Evolutionary conservation across 352 stramenopile species (phyloP), one percentile per base, ranked within the genome.

Genomic region (Phytophthora palmivora): DNA sequence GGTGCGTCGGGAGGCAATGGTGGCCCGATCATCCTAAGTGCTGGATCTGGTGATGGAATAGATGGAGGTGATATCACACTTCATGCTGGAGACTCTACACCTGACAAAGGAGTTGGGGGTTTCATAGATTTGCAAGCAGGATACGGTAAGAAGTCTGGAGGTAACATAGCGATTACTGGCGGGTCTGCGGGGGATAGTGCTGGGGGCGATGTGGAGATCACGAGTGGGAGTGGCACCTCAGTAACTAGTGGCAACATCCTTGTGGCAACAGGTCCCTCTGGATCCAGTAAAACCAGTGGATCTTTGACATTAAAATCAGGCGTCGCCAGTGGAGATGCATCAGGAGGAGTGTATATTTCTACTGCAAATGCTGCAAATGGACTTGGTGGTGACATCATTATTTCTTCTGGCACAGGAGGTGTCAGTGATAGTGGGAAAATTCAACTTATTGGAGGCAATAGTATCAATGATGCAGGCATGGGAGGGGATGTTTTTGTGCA

Each of bases 401-500:
- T 84, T 15, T 67, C 41, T 1, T 66, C 67, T 7, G 74, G 74
- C 0, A 39, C 56, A 3, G 62, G 67, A 22, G 46, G 54, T 22
- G 50, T 34, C 14, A 42, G 48, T 6, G 68, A 80, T 4, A 63
- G 59, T 0, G 63, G 71, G 16, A 48, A 70, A 24, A 21, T 78
- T 12, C 53, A 73, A 28, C 26, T 84, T 3, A n/a, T 59, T 19
- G 66, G 46, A 14, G 75, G 75, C 4, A 41, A 43, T 10, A 76
- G 58, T 42, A 65, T 36, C 7, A 60, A 79, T n/a, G 57, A 64
- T 22, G 58, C 42, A 15, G 63, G 72, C 12, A 66, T 56, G 32
- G 75, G 75, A 43, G 75, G 75, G 12, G 24, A 53, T 24, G 47
- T 81, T 28, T 19, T 66, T 2, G 14, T 81, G 0, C 42, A 67